These are phyloP conservation scores for Cladorrhinum sp. DNA, from an alignment of 2,329 filamentous ascomycete species.

Conservation along the genomic window DNA sequence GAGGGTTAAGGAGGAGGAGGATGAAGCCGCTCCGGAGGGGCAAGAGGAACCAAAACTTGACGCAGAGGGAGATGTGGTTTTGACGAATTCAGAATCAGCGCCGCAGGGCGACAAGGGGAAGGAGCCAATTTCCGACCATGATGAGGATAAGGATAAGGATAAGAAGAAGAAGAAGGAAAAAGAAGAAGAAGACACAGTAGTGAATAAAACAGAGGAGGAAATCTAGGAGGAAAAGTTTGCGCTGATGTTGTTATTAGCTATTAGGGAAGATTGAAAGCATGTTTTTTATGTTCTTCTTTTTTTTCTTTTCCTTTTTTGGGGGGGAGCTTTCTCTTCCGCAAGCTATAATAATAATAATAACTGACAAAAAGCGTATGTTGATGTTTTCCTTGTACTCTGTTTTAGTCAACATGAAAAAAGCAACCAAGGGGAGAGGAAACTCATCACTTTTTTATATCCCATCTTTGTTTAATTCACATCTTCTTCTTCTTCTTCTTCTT, in stretches of 20 bases:
- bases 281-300: too few species aligned
- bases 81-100: not conserved
- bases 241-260: not conserved
- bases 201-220: not conserved
- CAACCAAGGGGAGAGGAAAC: too few species aligned
- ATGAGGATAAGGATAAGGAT: not conserved
- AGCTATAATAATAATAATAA: too few species aligned
- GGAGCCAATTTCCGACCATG: not conserved
- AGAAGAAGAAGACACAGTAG: not conserved
- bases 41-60: not conserved
- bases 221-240: not conserved
- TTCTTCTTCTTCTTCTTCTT: too few species aligned
- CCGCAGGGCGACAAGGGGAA: not conserved
- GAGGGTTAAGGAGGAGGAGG: constrained; percentile 46
- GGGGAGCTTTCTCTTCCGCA: too few species aligned
- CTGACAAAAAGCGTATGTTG: too few species aligned
- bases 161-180: not conserved
- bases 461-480: too few species aligned
- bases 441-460: too few species aligned
- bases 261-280: not conserved
- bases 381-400: too few species aligned
- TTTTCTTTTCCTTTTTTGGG: too few species aligned
- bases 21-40: not conserved
- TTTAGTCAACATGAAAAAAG: too few species aligned
- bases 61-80: not conserved